Evolutionary conservation across 257 asterid species (phyloP), one percentile per base, ranked within the genome.

Genomic region (Rhazya stricta): DNA sequence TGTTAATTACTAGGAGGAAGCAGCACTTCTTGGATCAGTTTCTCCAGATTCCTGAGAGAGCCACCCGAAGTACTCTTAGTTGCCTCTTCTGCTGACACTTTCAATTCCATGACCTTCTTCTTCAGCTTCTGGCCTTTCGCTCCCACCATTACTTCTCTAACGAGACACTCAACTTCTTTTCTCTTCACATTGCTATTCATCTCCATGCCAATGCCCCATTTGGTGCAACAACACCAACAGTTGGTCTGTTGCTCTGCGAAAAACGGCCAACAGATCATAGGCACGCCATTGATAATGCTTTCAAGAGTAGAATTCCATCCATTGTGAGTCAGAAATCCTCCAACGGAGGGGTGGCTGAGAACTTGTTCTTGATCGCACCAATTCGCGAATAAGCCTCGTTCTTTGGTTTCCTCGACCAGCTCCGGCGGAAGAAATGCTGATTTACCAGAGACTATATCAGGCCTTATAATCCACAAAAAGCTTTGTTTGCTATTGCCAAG

Each of bases 191-290:
- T 75, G 39, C 45, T 80, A 25, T 83, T 81, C n/a, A 89, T 83
- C 76, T 88, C 91, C 89, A 83, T 79, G 0, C 90, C 89, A 0
- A 88, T 79, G 0, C 88, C 86, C 87, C 82, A 86, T 42, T 70
- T 29, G 0, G 19, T 66, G 60, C 92, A 89, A 63, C 83, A 79
- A n/a, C 45, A 82, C 92, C 88, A 78, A 58, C 89, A 87, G 6
- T 86, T 87, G 0, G 90, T 87, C 43, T 77, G 92, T 42, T 90
- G 92, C 7, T 90, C 96, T 0, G 90, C 87, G 45, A 88, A 88
- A 25, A 87, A 87, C 0, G 94, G 96, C 91, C 92, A 90, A 25
- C 90, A 88, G 0, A 88, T 69, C 91, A 90, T 86, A 0, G 96
- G 89, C 9, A 87, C 87, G 0, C 92, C 91, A 34, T 51, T 19